Conservation (phyloP, 176 grass and related monocot genomes). For the Thinopyrum elongatum region DNA sequence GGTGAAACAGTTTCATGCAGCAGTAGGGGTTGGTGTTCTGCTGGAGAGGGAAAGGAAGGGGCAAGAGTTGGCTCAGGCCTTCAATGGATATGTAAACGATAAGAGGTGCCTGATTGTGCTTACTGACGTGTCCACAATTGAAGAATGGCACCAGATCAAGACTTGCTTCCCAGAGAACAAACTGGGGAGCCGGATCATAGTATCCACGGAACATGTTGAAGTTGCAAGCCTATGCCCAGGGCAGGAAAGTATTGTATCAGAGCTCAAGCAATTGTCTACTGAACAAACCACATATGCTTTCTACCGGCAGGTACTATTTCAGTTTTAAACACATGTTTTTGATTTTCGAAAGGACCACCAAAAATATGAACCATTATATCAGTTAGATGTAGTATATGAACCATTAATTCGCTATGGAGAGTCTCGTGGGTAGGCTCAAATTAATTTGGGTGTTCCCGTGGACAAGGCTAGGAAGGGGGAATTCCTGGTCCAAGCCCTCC, state of each 20-base stretch:
- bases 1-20: neutral
- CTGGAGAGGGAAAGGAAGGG: neutral
- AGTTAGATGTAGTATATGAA: neutral
- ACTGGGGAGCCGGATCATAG: neutral
- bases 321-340: neutral
- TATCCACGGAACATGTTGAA: no score
- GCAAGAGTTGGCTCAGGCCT: neutral
- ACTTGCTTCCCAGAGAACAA: neutral
- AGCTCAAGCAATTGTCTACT: neutral
- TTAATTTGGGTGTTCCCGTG: no score
- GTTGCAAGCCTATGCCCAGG: neutral
- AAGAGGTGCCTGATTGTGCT: slow-evolving; percentile 19
- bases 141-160: slow-evolving; percentile 9
- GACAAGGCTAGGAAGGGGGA: no score
- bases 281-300: neutral
- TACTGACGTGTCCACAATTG: neutral
- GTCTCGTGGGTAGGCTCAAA: no score
- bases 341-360: neutral
- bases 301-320: neutral
- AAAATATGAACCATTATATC: neutral
- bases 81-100: neutral
- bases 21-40: neutral
- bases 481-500: no score
- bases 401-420: no score
- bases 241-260: neutral